Base-by-base conservation (phyloP, 2,329 filamentous ascomycete species). In the Epichloe typhina region DNA sequence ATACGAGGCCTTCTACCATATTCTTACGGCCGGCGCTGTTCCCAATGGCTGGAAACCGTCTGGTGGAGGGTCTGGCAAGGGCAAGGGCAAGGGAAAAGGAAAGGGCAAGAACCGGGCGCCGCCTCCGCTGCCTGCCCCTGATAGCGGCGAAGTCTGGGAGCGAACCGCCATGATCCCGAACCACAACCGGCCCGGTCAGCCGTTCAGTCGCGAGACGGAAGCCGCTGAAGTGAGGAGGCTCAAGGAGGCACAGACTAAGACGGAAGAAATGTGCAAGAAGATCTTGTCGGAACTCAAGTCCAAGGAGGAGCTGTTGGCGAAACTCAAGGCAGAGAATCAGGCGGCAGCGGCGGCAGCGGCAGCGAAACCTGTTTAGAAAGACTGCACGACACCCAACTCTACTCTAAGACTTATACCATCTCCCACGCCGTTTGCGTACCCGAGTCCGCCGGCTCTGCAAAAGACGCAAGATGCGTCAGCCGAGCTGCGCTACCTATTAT, bases 1-100 rank as follows among this genome's bases (percentile, higher is more conserved):
- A 0, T 93, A 89, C 59, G 88, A 95, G 66, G 80, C 86, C 44
- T 91, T 98, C 62, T 96, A 88, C 69, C 88, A 95, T 55, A 74
- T 88, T 31, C 74, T 98, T 54, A 97, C 89, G 2, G 75, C 77
- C 5, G 87, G 87, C 54, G 80, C 82, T 26, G 79, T 75, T 5
- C 72, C 74, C 47, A 72, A 70, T 56, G 69, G 68, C 55, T 72
- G 66, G 62, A 62, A 66, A 55, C 55, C 64, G 46, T 45, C 59
- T 47, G 61, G 63, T 47, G 76, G 76, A 50, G 78, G 57, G 2
- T 21, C 38, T 13, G 78, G 77, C 39, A 65, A 75, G 56, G 75
- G 77, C 19, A 65, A 75, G 56, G 75, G 77, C 31, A 80, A 83
- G 57, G 73, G 71, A 26, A 23, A 23, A 2, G 23, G 23, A 7